Evolutionary conservation across 2,329 filamentous ascomycete genomes (phyloP).

Genomic region (Fusarium incarnatum): DNA sequence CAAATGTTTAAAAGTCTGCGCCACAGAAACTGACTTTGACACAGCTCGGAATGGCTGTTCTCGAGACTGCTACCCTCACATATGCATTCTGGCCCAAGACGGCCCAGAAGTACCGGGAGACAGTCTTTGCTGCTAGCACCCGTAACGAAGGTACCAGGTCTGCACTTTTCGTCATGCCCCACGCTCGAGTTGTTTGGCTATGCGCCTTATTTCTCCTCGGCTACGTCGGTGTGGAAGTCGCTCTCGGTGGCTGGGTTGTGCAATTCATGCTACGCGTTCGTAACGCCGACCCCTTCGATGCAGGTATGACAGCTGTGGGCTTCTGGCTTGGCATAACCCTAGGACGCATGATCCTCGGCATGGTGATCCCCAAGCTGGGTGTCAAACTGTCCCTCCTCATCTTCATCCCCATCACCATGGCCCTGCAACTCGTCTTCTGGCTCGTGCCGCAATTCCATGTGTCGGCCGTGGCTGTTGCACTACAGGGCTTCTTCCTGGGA

Average conservation of each 20-base stretch:
- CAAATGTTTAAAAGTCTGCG: fast-evolving
- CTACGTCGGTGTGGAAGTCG: constrained; percentile 82
- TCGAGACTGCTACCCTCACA: constrained; percentile 52
- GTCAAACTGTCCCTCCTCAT: constrained; percentile 71
- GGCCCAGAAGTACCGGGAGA: constrained; percentile 64
- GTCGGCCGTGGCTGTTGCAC: constrained; percentile 75
- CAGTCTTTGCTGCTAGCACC: constrained; percentile 40
- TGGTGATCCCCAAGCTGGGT: constrained; percentile 65
- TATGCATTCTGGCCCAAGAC: constrained; percentile 70
- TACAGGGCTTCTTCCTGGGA: constrained; percentile 83
- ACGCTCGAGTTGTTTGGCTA: constrained; percentile 71
- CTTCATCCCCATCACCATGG: constrained; percentile 74
- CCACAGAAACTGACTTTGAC: fast-evolving
- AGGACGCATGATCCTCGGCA: constrained; percentile 59
- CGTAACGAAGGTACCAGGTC: constrained; percentile 29
- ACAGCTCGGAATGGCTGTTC: constrained; percentile 7
- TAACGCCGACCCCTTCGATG: constrained; percentile 72
- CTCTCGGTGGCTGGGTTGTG: constrained; percentile 86
- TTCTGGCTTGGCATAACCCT: constrained; percentile 85
- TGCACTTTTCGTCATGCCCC: constrained; percentile 56
- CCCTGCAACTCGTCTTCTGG: constrained; percentile 80
- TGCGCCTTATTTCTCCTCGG: constrained; percentile 77
- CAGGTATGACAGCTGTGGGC: constrained; percentile 79
- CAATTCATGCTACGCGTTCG: constrained; percentile 84
- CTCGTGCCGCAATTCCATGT: constrained; percentile 82